A percentile compares a stretch with the other conserved stretches of the same genome.
Conservation (phyloP, 768 basidiomycete genomes). For the Hericium alpestre region DNA sequence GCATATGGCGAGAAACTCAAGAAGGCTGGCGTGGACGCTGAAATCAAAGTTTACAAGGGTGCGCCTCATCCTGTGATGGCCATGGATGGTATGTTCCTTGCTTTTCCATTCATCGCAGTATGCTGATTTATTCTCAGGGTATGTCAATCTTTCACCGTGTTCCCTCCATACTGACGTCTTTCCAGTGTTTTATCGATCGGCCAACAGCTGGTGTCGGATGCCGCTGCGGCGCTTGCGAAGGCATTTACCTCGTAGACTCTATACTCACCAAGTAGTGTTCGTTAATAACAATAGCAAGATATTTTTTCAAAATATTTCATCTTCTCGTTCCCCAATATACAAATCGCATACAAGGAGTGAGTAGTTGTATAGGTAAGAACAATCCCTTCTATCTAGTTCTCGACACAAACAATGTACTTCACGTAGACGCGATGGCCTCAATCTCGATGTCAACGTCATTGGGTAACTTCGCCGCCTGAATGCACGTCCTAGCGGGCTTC, state of each 20-base stretch:
- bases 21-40: slow-evolving; percentile 40
- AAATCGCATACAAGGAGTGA: not conserved
- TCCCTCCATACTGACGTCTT: slow-evolving; percentile 4
- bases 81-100: slow-evolving; percentile 49
- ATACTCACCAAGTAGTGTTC: too few species aligned
- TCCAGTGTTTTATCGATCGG: slow-evolving; percentile 28
- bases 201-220: slow-evolving; percentile 27
- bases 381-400: not conserved
- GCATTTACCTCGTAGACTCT: slow-evolving; percentile 17
- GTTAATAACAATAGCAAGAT: too few species aligned
- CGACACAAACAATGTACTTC: not conserved
- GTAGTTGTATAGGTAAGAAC: not conserved
- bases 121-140: slow-evolving; percentile 14
- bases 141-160: not conserved
- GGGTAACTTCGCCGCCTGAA: slow-evolving; percentile 62
- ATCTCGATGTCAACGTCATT: slow-evolving; percentile 66
- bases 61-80: slow-evolving; percentile 67
- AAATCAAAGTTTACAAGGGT: slow-evolving; percentile 46
- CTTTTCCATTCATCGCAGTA: not conserved
- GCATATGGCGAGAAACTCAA: slow-evolving; percentile 49
- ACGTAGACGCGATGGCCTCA: slow-evolving; percentile 47
- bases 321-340: not conserved
- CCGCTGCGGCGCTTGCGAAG: slow-evolving; percentile 23
- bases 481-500: slow-evolving; percentile 68
- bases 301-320: not conserved